Base-by-base conservation (phyloP, 2,329 filamentous ascomycete species). In the Neopestalotiopsis clavispora region DNA sequence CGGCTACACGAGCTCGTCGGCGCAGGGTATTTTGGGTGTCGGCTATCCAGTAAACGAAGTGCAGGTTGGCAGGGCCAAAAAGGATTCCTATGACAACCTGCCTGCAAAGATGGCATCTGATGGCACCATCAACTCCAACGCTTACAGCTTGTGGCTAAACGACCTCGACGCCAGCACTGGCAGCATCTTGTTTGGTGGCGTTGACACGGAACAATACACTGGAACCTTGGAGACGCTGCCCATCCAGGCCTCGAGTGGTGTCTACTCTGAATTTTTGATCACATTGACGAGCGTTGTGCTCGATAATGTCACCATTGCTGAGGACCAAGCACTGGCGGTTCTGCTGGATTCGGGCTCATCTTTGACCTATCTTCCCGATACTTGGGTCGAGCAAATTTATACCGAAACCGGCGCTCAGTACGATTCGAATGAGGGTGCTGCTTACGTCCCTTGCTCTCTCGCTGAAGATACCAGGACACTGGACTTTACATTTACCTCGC, bases 41-140 rank as follows among this genome's bases (percentile, higher is more conserved):
- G 95, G 95, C 6, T 98, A 97, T 78, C 78, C 86, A 0, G 79
- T 85, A 72, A 96, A 97, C 78, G 95, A 98, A 80, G 93, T 92
- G 13, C 89, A 91, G 73, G 89, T 92, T 60, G 85, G 86, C 65
- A 84, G 88, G 71, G 86, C 84, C 9, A 83, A 85, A 5, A 79
- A 83, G 68, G 69, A 80, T 4, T 68, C 87, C 0, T 95, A 95
- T 79, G 80, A 88, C 58, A 95, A 94, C 77, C 82, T 95, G 6
- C 92, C 92, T 1, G 85, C 87, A 57, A 87, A 87, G 69, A 83
- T 95, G 82, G 87, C 87, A 1, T 79, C 87, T 38, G 83, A 87
- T 4, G 89, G 89, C 7, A 67, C 86, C 64, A 93, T 93, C 72
- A 80, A 86, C 20, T 89, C 90, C 20, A 91, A 87, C 67, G 90